Evolutionary conservation across 805 yeast species (phyloP).

Genomic region (Brettanomyces sp.): DNA sequence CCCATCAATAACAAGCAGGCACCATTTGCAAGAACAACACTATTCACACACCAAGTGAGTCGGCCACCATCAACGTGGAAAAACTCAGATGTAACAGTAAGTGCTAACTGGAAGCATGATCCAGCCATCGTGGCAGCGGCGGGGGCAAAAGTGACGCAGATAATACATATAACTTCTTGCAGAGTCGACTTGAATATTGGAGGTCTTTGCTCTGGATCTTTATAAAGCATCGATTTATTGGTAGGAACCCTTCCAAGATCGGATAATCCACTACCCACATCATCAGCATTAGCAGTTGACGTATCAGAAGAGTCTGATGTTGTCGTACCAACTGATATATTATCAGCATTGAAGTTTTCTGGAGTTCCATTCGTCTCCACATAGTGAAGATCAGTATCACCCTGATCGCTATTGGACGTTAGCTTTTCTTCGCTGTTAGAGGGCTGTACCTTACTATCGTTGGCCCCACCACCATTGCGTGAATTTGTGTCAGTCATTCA

Average conservation of each 20-base stretch:
- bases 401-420: no score
- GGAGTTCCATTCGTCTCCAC: no score
- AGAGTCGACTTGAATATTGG: constrained; percentile 22
- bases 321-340: background rate
- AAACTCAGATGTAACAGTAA: constrained; percentile 25
- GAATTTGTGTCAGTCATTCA: no score
- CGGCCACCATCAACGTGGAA: constrained; percentile 31
- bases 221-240: constrained; percentile 3
- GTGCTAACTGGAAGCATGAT: constrained; percentile 28
- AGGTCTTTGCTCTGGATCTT: constrained; percentile 27
- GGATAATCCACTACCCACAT: background rate
- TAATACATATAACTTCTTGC: constrained; percentile 27
- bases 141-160: constrained; percentile 29
- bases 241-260: constrained; percentile 3
- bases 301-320: background rate
- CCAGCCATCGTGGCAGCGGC: constrained; percentile 31
- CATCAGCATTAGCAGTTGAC: background rate
- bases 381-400: no score
- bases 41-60: constrained; percentile 34
- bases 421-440: no score
- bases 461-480: no score
- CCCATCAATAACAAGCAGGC: constrained; percentile 35
- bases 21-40: constrained; percentile 34
- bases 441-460: no score
- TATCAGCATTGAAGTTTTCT: background rate